A percentile compares a stretch with the other conserved stretches of the same genome.
Conservation (phyloP, 1,284 basidiomycete species). For the Tylopilus orsonianus region DNA sequence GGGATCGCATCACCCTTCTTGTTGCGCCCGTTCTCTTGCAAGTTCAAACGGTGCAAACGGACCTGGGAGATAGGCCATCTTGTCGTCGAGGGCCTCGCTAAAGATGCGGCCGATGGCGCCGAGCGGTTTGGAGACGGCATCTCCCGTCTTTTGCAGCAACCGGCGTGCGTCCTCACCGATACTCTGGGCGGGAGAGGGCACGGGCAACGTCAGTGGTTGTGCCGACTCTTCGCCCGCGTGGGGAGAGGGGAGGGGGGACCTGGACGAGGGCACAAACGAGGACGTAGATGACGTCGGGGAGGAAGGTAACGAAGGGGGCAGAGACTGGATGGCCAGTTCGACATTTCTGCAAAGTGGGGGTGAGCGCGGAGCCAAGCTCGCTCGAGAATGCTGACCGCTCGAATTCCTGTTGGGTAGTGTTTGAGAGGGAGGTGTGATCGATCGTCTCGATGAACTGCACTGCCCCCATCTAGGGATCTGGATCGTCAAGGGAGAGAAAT, state of each 20-base stretch:
- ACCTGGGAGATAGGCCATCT: slow-evolving; percentile 56
- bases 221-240: slow-evolving; percentile 86
- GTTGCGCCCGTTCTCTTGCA: slow-evolving; percentile 42
- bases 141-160: slow-evolving; percentile 84
- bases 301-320: slow-evolving; percentile 60
- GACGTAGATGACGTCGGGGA: slow-evolving; percentile 43
- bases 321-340: slow-evolving; percentile 78
- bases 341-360: slow-evolving; percentile 55
- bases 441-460: slow-evolving; percentile 45
- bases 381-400: slow-evolving; percentile 56
- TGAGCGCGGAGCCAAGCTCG: background rate
- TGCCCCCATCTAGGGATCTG: slow-evolving; percentile 24
- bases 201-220: slow-evolving; percentile 66
- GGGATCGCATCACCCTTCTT: slow-evolving; percentile 21
- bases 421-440: slow-evolving; percentile 91
- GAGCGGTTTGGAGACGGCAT: slow-evolving; percentile 85
- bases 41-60: slow-evolving; percentile 64
- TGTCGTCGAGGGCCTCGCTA: slow-evolving; percentile 70
- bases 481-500: background rate
- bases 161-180: slow-evolving; percentile 78
- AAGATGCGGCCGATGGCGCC: slow-evolving; percentile 87
- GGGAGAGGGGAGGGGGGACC: slow-evolving; percentile 36
- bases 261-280: slow-evolving; percentile 26
- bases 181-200: slow-evolving; percentile 47
- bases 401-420: slow-evolving; percentile 92